phyloP scores from a whole-genome alignment of 257 asterid genomes.

The Petunia axillaris region DNA sequence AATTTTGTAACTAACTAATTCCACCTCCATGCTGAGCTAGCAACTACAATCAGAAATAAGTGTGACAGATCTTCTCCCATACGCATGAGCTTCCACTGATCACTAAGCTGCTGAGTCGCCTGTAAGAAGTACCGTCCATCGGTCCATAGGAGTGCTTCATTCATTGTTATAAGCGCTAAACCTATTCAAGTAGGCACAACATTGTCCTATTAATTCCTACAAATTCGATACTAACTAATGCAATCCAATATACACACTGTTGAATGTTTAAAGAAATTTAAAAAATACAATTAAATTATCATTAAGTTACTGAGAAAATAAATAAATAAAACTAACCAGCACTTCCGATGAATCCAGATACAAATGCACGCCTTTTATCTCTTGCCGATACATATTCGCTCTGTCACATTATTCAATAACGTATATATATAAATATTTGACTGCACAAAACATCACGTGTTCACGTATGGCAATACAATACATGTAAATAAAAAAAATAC shows the following conservation, averaged over 20 bases:
- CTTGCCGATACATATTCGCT: conserved; percentile 92
- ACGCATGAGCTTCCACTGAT: conserved; percentile 96
- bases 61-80: conserved; percentile 81
- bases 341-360: conserved; percentile 89
- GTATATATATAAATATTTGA: neutral
- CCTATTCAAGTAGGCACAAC: conserved; percentile 42
- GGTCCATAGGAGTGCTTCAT: conserved; percentile 92
- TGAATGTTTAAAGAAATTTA: no score
- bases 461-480: no score
- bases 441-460: no score
- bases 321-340: conserved; percentile 54
- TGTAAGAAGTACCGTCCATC: conserved; percentile 94
- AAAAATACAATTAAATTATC: no score
- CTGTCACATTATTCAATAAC: conserved; percentile 41
- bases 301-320: neutral
- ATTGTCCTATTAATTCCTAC: neutral
- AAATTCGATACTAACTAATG: neutral
- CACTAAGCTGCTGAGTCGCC: conserved; percentile 77
- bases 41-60: no score
- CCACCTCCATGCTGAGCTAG: no score
- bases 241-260: no score
- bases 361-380: conserved; percentile 82
- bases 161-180: conserved; percentile 76
- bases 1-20: no score
- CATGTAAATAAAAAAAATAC: neutral